Conservation (phyloP, 225 moss, liverwort and hornwort genomes). For the Takakia lepidozioides region DNA sequence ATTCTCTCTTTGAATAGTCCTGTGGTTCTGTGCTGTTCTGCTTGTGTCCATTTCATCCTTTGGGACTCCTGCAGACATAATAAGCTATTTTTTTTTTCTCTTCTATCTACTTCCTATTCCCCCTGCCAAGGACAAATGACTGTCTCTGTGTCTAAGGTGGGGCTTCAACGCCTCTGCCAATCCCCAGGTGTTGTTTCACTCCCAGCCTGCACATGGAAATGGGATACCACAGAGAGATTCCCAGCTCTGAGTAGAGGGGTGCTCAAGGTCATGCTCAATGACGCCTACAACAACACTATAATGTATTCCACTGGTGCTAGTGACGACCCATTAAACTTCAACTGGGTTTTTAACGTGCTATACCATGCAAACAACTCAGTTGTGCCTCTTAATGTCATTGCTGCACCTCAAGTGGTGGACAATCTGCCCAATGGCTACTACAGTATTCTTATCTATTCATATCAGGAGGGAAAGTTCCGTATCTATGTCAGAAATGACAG, state of each 20-base stretch:
- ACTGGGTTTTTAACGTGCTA: conserved; percentile 1
- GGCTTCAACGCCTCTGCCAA: neutral
- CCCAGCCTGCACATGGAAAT: conserved; percentile 1
- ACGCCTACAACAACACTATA: conserved; percentile 3
- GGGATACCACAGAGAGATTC: conserved; percentile 1
- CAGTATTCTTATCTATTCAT: neutral
- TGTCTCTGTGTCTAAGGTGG: too few relatives aligned
- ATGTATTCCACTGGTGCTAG: neutral
- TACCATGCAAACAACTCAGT: neutral
- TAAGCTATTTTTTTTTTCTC: neutral
- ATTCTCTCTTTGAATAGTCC: neutral
- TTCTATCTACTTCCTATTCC: neutral
- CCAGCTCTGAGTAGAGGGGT: conserved; percentile 1
- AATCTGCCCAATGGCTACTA: conserved; percentile 2
- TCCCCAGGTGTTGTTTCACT: neutral
- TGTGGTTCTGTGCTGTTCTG: neutral
- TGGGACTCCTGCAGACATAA: too few relatives aligned
- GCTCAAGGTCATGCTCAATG: neutral
- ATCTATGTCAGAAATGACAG: conserved; percentile 3
- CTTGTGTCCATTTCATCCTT: neutral
- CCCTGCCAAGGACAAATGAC: too few relatives aligned
- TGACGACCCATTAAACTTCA: neutral
- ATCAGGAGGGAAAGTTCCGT: neutral
- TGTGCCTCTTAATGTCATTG: neutral
- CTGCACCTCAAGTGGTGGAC: neutral